Evolutionary conservation across 345 rosid species (phyloP).

Genomic region (Rubroshorea leprosula): DNA sequence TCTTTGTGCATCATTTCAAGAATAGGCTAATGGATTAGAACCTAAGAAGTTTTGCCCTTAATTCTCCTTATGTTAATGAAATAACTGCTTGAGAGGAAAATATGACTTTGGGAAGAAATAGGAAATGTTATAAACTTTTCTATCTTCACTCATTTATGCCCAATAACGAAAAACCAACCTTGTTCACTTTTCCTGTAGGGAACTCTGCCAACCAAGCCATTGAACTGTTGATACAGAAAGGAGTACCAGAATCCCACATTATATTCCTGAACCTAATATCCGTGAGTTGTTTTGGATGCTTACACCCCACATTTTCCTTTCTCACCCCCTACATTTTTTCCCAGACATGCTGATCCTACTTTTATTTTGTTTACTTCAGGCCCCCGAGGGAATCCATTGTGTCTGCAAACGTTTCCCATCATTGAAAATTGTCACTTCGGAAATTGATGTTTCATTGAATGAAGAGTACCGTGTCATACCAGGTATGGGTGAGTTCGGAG

Average conservation of each 20-base stretch:
- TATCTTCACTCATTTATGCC: background rate
- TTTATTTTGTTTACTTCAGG: slow-evolving; percentile 33
- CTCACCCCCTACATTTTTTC: background rate
- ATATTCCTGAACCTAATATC: slow-evolving; percentile 93
- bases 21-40: background rate
- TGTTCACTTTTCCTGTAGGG: slow-evolving; percentile 38
- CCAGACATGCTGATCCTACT: background rate
- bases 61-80: too few relatives aligned
- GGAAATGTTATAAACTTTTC: too few relatives aligned
- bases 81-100: too few relatives aligned
- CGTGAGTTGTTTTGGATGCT: slow-evolving; percentile 35
- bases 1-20: background rate
- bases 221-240: slow-evolving; percentile 75
- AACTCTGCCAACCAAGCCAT: slow-evolving; percentile 96
- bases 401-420: slow-evolving; percentile 76
- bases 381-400: slow-evolving; percentile 95
- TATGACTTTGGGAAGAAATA: too few relatives aligned
- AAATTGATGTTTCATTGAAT: slow-evolving; percentile 77
- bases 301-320: background rate
- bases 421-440: slow-evolving; percentile 92
- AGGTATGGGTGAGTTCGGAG: slow-evolving; percentile 97
- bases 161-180: background rate
- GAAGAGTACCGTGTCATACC: slow-evolving; percentile 93
- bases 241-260: slow-evolving; percentile 95
- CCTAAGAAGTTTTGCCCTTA: too few relatives aligned